Conservation (phyloP, 2,329 filamentous ascomycete species). For the Cercospora zeina region DNA sequence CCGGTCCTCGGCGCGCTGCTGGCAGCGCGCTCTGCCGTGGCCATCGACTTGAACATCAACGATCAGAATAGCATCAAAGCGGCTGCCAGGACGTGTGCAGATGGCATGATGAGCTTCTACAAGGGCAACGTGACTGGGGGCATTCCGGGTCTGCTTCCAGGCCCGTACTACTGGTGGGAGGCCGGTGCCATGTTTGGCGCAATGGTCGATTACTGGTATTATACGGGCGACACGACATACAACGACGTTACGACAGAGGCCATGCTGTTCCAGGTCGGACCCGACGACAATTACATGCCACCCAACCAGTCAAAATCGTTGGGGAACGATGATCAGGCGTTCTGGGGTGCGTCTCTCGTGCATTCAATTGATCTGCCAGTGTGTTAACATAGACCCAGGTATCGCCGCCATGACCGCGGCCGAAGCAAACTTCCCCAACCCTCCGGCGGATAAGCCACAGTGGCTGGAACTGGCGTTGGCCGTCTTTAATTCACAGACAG, state of each 20-base stretch:
- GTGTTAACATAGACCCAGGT: conserved; percentile 17
- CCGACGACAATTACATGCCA: conserved; percentile 61
- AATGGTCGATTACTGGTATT: conserved; percentile 69
- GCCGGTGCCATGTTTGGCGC: conserved; percentile 64
- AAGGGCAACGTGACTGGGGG: conserved; percentile 54
- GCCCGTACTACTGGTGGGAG: conserved; percentile 76
- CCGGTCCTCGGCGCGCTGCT: conserved; percentile 29
- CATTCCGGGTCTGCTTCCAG: conserved; percentile 58
- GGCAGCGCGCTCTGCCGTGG: conserved; percentile 27
- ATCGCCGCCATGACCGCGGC: conserved; percentile 59
- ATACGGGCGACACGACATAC: conserved; percentile 65
- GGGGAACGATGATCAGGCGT: conserved; percentile 60
- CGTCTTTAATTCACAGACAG: conserved; percentile 46
- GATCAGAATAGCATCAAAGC: conserved; percentile 46
- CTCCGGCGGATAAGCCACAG: conserved; percentile 44
- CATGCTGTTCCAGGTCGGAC: conserved; percentile 62
- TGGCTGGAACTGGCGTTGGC: conserved; percentile 50
- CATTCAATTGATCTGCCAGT: too few relatives aligned
- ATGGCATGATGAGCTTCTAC: conserved; percentile 56
- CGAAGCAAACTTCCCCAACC: conserved; percentile 53
- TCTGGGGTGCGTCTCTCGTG: conserved; percentile 49
- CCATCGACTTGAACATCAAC: conserved; percentile 31
- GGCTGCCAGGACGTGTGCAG: conserved; percentile 47
- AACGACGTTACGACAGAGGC: conserved; percentile 61
- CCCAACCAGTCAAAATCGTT: conserved; percentile 42